Evolutionary conservation across 257 asterid species (phyloP).

Genomic region (Solanum okadae): DNA sequence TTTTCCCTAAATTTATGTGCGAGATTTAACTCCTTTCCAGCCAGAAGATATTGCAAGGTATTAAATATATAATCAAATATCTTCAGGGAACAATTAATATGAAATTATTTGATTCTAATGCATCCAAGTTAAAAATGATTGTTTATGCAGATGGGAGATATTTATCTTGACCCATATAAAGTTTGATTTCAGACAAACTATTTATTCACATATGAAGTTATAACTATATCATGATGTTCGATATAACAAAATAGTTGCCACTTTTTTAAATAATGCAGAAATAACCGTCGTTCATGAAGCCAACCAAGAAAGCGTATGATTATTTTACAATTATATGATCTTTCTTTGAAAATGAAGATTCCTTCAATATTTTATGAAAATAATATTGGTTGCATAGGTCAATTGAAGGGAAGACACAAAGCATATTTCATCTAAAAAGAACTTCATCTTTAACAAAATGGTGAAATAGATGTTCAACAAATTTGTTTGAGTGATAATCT

Average conservation of each 20-base stretch:
- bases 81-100: not conserved
- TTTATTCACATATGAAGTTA: not conserved
- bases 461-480: not conserved
- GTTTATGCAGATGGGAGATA: not conserved
- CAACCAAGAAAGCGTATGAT: not conserved
- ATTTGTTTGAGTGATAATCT: not conserved
- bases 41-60: not conserved
- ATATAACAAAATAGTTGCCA: too few relatives aligned
- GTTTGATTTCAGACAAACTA: not conserved
- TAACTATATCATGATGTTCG: not conserved
- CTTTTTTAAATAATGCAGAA: too few relatives aligned
- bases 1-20: too few relatives aligned
- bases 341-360: not conserved
- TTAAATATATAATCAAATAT: not conserved
- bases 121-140: too few relatives aligned
- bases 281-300: not conserved
- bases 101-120: not conserved
- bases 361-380: not conserved
- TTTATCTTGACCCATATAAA: not conserved
- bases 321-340: not conserved
- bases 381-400: not conserved
- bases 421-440: not conserved
- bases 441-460: not conserved
- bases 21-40: not conserved
- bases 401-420: not conserved